These are phyloP conservation scores for Mallotus nudiflorus DNA, from an alignment of 345 rosid species.

Conservation along the genomic window DNA sequence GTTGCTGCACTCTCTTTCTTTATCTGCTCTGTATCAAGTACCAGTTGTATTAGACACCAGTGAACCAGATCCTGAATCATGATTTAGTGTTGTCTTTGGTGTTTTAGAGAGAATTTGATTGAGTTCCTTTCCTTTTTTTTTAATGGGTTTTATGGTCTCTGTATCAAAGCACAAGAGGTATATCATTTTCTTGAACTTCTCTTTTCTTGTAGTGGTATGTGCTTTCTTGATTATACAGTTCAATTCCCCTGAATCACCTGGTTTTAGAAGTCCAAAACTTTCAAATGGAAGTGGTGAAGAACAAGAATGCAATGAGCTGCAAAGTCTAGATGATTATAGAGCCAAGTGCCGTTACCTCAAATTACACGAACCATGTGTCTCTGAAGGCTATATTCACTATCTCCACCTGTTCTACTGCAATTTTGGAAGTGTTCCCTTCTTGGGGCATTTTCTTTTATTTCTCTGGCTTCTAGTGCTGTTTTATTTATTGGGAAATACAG, in stretches of 20 bases:
- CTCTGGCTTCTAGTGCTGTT: constrained; percentile 77
- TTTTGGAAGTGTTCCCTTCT: constrained; percentile 45
- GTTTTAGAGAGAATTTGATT: neutral
- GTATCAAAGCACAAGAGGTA: constrained; percentile 17
- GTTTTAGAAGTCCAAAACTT: constrained; percentile 21
- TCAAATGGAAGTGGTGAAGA: constrained; percentile 12
- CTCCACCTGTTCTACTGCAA: constrained; percentile 67
- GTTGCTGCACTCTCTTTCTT: neutral
- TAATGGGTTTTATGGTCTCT: constrained; percentile 31
- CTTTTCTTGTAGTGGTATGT: constrained; percentile 39
- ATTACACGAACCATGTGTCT: constrained; percentile 45
- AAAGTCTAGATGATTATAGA: constrained; percentile 39
- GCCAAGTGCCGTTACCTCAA: constrained; percentile 37
- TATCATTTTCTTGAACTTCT: constrained; percentile 42
- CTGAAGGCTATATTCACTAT: constrained; percentile 71
- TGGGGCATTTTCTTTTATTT: constrained; percentile 54
- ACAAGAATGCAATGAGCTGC: constrained; percentile 35
- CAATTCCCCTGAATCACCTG: constrained; percentile 23
- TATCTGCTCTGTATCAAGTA: neutral
- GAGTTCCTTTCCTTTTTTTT: constrained; percentile 6
- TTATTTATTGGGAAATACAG: constrained; percentile 81
- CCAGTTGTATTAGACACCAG: neutral
- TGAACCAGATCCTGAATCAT: constrained; percentile 10
- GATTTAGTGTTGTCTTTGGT: neutral
- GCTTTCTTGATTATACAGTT: constrained; percentile 25